Evolutionary conservation across 345 rosid species (phyloP).

Genomic region (Brassica cretica): DNA sequence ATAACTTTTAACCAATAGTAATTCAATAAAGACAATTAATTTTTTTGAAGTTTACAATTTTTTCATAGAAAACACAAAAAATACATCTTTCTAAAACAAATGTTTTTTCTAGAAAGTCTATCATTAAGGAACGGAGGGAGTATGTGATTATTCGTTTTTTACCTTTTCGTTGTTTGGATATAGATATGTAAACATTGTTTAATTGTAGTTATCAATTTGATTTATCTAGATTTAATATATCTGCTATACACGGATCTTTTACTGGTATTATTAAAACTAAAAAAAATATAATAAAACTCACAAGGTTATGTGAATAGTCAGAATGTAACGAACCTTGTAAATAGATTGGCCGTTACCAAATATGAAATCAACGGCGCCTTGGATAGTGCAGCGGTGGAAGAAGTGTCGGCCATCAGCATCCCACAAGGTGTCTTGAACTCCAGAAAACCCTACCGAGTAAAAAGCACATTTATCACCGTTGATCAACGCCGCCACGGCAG

Average conservation of each 20-base stretch:
- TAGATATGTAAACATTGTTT: background rate
- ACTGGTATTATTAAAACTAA: background rate
- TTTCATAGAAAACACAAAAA: no score
- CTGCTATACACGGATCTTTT: background rate
- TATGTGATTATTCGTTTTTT: background rate
- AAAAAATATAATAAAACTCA: background rate
- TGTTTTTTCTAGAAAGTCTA: no score
- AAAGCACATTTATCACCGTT: constrained; percentile 1
- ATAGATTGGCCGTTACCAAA: constrained; percentile 2
- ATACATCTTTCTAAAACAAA: no score
- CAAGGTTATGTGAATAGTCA: background rate
- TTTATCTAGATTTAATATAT: background rate
- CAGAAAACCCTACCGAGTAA: background rate
- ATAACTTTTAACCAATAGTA: no score
- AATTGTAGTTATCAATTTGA: background rate
- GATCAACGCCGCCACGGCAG: background rate
- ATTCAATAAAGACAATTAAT: no score
- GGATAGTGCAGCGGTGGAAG: background rate
- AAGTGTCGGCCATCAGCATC: background rate
- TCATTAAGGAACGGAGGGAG: no score
- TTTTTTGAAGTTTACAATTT: no score
- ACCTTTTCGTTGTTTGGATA: background rate
- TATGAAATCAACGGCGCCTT: background rate
- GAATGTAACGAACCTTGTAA: background rate
- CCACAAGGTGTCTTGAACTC: background rate